Evolutionary conservation across 345 rosid genomes (phyloP).

Genomic region (Eucalyptus sideroxylon): DNA sequence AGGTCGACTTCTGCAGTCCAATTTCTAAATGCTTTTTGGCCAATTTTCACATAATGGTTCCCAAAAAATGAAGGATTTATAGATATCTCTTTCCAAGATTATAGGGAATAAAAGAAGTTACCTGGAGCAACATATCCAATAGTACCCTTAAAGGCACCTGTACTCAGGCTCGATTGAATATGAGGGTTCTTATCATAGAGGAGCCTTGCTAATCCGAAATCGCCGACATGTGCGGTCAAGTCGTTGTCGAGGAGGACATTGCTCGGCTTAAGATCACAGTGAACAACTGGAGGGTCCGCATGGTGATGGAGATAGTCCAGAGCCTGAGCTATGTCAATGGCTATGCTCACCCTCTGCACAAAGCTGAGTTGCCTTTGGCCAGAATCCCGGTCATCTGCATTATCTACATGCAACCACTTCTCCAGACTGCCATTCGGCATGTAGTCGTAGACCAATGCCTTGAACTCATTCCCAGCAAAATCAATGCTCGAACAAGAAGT

Average conservation of each 20-base stretch:
- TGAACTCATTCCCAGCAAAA: conserved; percentile 29
- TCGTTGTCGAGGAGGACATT: conserved; percentile 23
- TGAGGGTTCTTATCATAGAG: not conserved
- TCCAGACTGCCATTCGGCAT: conserved; percentile 41
- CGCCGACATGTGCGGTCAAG: conserved; percentile 7
- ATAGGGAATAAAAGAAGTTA: not conserved
- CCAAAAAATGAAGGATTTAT: not conserved
- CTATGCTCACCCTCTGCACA: conserved; percentile 15
- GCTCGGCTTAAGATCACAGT: conserved; percentile 38
- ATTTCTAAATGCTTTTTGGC: not conserved
- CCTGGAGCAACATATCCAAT: conserved; percentile 14
- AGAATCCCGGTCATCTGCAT: not conserved
- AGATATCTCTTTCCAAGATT: not conserved
- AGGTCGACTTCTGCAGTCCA: not conserved
- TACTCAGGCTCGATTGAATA: not conserved
- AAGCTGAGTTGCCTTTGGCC: conserved; percentile 3
- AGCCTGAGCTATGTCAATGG: conserved; percentile 16
- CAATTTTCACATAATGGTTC: not conserved
- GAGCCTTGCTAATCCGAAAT: conserved; percentile 22
- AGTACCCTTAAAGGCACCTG: conserved; percentile 4
- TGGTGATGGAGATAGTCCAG: conserved; percentile 13
- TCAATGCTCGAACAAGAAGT: conserved; percentile 41
- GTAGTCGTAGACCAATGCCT: conserved; percentile 29
- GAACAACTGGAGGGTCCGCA: conserved; percentile 1
- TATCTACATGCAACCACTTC: conserved; percentile 13